Evolutionary conservation across 139 green algal genomes (phyloP), one percentile per base, ranked within the genome.

Genomic region (Chlamydomonas applanata): DNA sequence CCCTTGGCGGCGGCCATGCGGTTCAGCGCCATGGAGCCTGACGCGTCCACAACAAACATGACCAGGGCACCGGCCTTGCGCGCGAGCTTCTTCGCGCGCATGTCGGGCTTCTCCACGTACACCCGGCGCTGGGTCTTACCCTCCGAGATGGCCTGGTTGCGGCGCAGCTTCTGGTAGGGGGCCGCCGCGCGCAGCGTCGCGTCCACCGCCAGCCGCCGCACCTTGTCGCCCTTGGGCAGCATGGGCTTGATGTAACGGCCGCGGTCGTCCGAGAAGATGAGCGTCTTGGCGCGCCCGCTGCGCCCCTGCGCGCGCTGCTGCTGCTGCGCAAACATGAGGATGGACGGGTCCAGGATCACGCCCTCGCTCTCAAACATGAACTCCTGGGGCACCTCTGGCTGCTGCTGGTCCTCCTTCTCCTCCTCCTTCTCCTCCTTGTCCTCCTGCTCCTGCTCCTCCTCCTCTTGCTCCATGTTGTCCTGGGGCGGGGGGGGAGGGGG

Each of bases 231-330:
- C 87, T 97, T 98, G 60, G 96, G 96, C 14, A 99, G 79, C 93
- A 99, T 98, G 62, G 96, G 96, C 89, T 99, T 99, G 86, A 99
- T 98, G 92, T 99, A 97, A 7, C 91, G n/a, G 25, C 74, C 40
- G 24, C 72, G 80, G 79, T 97, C 91, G 36, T 97, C 93, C 7
- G 73, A 92, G 90, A 99, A 99, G 77, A 99, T 99, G 52, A 99
- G 79, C 46, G 90, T 96, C 84, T 99, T 99, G 66, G 96, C 89
- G n/a, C 89, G 82, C 14, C 96, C 96, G 13, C 84, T 88, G 46
- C 91, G 89, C 4, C 96, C 96, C 79, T 84, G 86, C n/a, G 89
- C 86, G 17, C 88, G 84, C 86, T 98, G 93, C 82, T 97, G 94
- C 79, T 90, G 71, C 80, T 97, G 90, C 5, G 94, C 95, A 75